These are phyloP conservation scores for Hibiscus mutabilis DNA, from an alignment of 345 rosid species.

Conservation along the genomic window DNA sequence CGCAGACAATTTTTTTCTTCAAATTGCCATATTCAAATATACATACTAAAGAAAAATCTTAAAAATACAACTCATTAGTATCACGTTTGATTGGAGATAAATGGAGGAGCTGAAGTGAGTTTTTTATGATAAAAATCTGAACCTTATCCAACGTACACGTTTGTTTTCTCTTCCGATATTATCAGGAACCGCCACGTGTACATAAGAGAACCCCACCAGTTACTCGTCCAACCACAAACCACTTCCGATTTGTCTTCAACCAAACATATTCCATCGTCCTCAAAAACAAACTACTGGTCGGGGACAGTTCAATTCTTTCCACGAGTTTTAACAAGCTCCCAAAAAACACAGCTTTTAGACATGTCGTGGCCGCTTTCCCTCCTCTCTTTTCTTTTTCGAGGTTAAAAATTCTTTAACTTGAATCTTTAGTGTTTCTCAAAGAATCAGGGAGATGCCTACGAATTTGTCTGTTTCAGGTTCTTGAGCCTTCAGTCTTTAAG, in stretches of 20 bases:
- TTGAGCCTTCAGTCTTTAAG: background rate
- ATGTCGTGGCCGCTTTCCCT: constrained; percentile 5
- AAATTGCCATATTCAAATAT: no score
- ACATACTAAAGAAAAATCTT: no score
- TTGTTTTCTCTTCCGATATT: background rate
- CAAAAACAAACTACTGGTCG: background rate
- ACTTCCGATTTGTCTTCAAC: background rate
- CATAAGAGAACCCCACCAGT: background rate
- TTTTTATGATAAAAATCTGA: background rate
- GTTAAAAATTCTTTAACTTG: background rate
- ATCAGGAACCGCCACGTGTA: constrained; percentile 8
- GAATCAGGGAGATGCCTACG: constrained; percentile 21
- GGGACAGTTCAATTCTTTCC: background rate
- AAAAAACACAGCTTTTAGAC: background rate
- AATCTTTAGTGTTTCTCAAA: constrained; percentile 19
- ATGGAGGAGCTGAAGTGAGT: background rate
- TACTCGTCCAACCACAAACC: background rate
- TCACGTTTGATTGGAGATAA: no score
- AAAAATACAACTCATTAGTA: no score
- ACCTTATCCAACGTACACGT: background rate
- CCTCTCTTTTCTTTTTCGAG: background rate
- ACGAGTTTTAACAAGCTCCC: background rate
- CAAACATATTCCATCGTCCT: background rate
- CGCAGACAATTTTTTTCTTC: no score
- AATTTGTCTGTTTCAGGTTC: constrained; percentile 1